Conservation (phyloP, 2,329 filamentous ascomycete genomes). For the Fusarium siculi region DNA sequence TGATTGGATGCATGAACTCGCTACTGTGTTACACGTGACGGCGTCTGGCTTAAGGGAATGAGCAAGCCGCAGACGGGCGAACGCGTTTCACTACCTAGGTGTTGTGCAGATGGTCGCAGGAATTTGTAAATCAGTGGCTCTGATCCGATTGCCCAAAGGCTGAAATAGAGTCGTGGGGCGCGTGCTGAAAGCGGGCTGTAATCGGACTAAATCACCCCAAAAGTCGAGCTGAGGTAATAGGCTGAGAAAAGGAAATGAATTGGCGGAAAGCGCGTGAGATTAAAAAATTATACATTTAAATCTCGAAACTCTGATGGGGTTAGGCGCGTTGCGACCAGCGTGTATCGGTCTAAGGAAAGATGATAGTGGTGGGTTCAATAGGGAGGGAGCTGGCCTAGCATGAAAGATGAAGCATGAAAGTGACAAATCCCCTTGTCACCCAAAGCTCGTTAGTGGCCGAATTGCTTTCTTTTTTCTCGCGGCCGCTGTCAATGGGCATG, state of each 20-base stretch:
- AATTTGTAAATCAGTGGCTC: conserved; percentile 34
- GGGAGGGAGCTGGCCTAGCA: conserved; percentile 4
- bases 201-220: conserved; percentile 23
- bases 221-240: conserved; percentile 21
- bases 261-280: conserved; percentile 22
- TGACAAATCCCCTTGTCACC: conserved; percentile 9
- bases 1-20: conserved; percentile 11
- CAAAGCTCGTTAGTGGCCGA: conserved; percentile 15
- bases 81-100: conserved; percentile 19
- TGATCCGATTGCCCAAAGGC: conserved; percentile 34
- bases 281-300: background rate
- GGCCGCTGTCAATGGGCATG: conserved; percentile 28
- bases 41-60: background rate
- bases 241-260: conserved; percentile 28
- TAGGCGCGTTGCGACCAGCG: conserved; percentile 19
- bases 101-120: conserved; percentile 22
- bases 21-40: conserved; percentile 14
- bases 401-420: background rate
- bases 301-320: conserved; percentile 1
- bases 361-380: conserved; percentile 1
- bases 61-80: background rate
- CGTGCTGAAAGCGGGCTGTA: conserved; percentile 33
- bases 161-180: conserved; percentile 38
- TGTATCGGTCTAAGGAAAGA: conserved; percentile 12
- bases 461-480: conserved; percentile 14